Percentiles rank a stretch among this genome's conserved stretches.
Conservation (phyloP, 2,329 filamentous ascomycete genomes). For the Didymella lethalis region DNA sequence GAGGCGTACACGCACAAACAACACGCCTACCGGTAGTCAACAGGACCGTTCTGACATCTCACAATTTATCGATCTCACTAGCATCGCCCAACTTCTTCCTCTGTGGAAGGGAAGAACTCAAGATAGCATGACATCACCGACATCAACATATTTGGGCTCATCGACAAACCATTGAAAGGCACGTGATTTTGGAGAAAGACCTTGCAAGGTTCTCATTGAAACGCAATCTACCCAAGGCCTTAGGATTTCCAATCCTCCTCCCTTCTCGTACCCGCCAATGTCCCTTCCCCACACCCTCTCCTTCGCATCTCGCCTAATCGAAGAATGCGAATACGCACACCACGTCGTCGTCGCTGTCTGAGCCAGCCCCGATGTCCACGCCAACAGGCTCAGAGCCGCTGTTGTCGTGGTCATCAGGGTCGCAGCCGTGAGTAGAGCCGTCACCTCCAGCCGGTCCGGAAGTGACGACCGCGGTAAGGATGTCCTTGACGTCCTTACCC, state of each 20-base stretch:
- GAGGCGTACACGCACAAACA: not conserved
- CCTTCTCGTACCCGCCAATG: not conserved
- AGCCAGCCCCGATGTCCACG: not conserved
- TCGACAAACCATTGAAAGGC: not conserved
- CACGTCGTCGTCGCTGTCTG: conserved; percentile 7
- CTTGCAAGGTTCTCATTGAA: conserved; percentile 6
- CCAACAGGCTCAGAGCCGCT: not conserved
- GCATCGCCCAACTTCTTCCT: not conserved
- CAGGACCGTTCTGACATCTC: not conserved
- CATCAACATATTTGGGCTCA: not conserved
- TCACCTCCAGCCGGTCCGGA: conserved; percentile 46
- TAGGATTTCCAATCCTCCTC: conserved; percentile 24
- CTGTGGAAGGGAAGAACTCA: not conserved
- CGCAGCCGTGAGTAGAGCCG: not conserved
- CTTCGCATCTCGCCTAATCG: not conserved
- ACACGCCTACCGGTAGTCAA: not conserved
- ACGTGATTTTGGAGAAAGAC: conserved; percentile 24
- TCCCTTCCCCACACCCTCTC: not conserved
- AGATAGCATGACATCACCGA: not conserved
- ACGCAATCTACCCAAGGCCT: conserved; percentile 20
- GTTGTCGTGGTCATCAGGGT: conserved; percentile 1
- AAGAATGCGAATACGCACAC: not conserved
- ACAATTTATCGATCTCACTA: not conserved
- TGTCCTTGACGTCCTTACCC: conserved; percentile 88
- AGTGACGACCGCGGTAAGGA: conserved; percentile 76